Percentiles rank a stretch among this genome's conserved stretches.
These are phyloP conservation scores for barley (Hordeum vulgare) DNA, from an alignment of 176 grass and related monocot genomes.

Conservation along the genomic window DNA sequence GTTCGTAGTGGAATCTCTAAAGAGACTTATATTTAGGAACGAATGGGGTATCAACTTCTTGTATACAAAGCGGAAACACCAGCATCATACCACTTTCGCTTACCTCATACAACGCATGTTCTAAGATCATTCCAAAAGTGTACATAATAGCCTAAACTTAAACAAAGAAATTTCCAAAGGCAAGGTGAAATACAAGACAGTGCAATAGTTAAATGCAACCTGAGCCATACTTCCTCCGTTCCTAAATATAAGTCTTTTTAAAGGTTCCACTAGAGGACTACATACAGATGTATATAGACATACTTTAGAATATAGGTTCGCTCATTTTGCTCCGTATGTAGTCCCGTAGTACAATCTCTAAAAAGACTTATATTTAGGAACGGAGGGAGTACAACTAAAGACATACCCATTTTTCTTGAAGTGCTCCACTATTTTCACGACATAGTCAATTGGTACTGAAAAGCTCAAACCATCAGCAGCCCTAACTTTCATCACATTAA, in stretches of 20 bases:
- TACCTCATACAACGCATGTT: background rate
- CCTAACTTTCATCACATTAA: constrained; percentile 65
- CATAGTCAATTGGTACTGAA: constrained; percentile 71
- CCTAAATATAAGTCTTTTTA: no score
- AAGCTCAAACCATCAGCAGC: constrained; percentile 69
- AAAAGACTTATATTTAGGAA: no score
- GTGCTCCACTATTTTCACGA: constrained; percentile 76
- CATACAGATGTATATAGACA: no score
- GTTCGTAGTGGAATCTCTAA: no score
- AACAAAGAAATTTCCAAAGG: background rate
- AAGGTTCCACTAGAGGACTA: no score
- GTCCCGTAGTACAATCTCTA: no score
- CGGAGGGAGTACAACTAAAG: background rate
- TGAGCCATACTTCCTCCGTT: no score
- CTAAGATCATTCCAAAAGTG: background rate
- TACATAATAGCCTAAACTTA: background rate
- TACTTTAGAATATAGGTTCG: no score
- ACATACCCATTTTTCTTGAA: constrained; percentile 68
- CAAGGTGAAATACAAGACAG: background rate
- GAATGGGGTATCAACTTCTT: no score
- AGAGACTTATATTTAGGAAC: no score
- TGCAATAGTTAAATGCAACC: constrained; percentile 13
- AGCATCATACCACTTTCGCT: background rate
- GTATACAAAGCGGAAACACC: background rate
- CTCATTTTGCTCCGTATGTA: no score